Evolutionary conservation across 2,329 filamentous ascomycete species (phyloP).

Genomic region (Penicillium sp.): DNA sequence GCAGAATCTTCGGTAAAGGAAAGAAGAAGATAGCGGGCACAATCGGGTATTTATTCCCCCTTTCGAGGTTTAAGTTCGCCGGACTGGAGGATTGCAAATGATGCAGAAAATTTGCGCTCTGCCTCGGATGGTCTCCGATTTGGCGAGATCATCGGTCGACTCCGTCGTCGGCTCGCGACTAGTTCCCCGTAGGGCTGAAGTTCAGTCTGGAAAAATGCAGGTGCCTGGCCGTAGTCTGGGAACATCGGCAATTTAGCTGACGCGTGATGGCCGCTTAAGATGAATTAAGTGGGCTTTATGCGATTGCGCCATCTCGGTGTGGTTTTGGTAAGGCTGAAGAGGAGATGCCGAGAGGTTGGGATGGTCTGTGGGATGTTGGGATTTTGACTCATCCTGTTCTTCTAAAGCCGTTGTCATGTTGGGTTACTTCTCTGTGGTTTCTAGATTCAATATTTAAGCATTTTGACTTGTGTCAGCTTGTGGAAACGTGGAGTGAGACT

Average conservation of each 20-base stretch:
- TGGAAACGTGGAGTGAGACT: no score
- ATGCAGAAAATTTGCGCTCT: slow-evolving; percentile 1
- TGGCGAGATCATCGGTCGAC: background rate
- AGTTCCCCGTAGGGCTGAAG: background rate
- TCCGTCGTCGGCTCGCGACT: background rate
- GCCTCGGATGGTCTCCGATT: slow-evolving; percentile 3
- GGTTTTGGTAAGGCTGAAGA: background rate
- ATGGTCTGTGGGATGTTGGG: background rate
- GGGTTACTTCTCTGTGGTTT: background rate
- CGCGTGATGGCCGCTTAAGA: background rate
- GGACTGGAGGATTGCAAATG: background rate
- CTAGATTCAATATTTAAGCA: background rate
- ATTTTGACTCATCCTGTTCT: background rate
- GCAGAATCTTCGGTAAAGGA: background rate
- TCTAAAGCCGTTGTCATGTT: background rate
- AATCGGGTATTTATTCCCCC: slow-evolving; percentile 21
- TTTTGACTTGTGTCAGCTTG: no score
- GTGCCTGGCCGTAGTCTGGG: background rate
- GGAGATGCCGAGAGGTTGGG: background rate
- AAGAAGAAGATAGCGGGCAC: background rate
- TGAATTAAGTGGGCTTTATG: background rate
- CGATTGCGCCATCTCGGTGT: background rate
- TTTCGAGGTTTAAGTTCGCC: background rate
- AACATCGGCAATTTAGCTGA: background rate
- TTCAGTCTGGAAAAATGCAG: background rate